Conservation (phyloP, 2,329 filamentous ascomycete species). For the Aureobasidium sp. region DNA sequence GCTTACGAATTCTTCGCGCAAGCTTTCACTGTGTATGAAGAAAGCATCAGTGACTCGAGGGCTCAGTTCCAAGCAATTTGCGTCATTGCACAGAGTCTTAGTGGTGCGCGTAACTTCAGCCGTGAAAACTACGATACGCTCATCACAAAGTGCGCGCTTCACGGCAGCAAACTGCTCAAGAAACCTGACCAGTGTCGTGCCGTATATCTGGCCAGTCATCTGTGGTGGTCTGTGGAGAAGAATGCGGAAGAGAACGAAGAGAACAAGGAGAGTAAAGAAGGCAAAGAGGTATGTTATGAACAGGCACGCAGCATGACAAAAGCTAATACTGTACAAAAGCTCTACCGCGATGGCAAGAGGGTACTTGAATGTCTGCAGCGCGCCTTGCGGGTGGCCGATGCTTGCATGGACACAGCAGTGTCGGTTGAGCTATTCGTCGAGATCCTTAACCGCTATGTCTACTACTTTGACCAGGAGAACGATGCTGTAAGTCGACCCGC, state of each 20-base stretch:
- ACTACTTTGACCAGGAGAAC: slow-evolving; percentile 99
- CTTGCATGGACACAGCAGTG: slow-evolving; percentile 96
- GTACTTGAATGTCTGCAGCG: slow-evolving; percentile 94
- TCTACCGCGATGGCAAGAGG: slow-evolving; percentile 95
- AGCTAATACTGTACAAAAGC: slow-evolving; percentile 38
- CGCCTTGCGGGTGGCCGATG: slow-evolving; percentile 89
- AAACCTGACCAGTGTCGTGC: slow-evolving; percentile 97
- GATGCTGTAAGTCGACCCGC: slow-evolving; percentile 58
- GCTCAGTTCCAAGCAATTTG: slow-evolving; percentile 98
- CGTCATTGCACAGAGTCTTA: slow-evolving; percentile 80
- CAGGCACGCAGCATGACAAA: background rate
- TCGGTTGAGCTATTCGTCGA: slow-evolving; percentile 98
- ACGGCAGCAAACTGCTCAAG: slow-evolving; percentile 92
- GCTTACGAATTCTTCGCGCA: slow-evolving; percentile 98
- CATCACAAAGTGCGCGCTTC: slow-evolving; percentile 94
- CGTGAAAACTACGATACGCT: slow-evolving; percentile 98
- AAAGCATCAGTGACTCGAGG: slow-evolving; percentile 91
- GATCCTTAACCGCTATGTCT: slow-evolving; percentile 95
- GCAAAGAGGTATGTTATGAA: slow-evolving; percentile 9
- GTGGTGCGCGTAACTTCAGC: slow-evolving; percentile 81
- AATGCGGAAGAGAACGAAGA: slow-evolving; percentile 59
- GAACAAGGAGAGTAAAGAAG: slow-evolving; percentile 21
- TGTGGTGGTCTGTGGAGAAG: slow-evolving; percentile 94
- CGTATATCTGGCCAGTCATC: slow-evolving; percentile 89
- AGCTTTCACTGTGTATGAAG: slow-evolving; percentile 96